Conservation (phyloP, 73 alveolate genomes). For the Blepharisma stoltei region DNA sequence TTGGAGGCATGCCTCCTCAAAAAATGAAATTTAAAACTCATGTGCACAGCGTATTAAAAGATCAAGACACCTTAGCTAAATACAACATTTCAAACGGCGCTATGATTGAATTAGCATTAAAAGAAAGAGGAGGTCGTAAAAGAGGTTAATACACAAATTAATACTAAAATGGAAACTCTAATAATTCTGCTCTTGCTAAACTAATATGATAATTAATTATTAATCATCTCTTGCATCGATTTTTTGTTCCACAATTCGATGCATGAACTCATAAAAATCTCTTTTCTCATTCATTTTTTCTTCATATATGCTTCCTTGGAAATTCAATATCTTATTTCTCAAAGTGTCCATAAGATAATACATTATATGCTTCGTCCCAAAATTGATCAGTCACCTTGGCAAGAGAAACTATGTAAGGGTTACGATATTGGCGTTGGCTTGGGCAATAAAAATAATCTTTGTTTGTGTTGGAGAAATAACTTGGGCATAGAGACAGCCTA, state of each 20-base stretch:
- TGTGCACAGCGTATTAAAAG: conserved; percentile 36
- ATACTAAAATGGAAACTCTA: too few relatives aligned
- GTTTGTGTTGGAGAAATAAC: not conserved
- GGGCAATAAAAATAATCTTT: not conserved
- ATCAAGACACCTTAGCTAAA: conserved; percentile 39
- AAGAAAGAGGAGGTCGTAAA: conserved; percentile 38
- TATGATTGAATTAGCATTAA: conserved; percentile 22
- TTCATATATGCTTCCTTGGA: not conserved
- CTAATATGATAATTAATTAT: too few relatives aligned
- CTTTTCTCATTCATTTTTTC: not conserved
- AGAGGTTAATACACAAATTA: not conserved
- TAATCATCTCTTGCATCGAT: too few relatives aligned
- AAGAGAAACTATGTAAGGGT: not conserved
- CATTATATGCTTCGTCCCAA: conserved; percentile 23
- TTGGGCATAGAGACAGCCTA: not conserved
- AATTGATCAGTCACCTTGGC: not conserved
- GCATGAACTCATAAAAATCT: not conserved
- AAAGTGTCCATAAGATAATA: conserved; percentile 2
- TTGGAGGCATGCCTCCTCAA: conserved; percentile 29
- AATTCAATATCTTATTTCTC: not conserved
- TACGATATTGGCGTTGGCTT: not conserved
- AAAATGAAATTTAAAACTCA: conserved; percentile 38
- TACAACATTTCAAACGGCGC: conserved; percentile 1
- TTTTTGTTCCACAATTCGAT: too few relatives aligned
- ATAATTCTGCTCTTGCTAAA: too few relatives aligned